Evolutionary conservation across 768 basidiomycete genomes (phyloP).

Genomic region (Podaxis sp.): DNA sequence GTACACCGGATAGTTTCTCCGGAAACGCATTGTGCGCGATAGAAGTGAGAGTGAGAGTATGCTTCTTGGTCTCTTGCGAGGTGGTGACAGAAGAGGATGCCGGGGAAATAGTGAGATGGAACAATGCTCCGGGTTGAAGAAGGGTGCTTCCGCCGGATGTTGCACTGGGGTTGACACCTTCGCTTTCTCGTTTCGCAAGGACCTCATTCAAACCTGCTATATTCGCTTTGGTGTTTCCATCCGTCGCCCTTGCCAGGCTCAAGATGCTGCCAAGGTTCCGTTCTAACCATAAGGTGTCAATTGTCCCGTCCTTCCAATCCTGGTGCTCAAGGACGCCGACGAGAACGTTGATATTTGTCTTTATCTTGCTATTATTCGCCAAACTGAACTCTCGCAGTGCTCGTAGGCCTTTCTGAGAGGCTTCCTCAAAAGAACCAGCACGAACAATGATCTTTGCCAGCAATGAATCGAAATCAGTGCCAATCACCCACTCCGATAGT

Average conservation of each 20-base stretch:
- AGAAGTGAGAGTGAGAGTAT: conserved; percentile 30
- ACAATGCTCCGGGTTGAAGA: conserved; percentile 35
- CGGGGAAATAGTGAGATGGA: conserved; percentile 27
- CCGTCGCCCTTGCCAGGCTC: conserved; percentile 7
- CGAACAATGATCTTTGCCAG: conserved; percentile 83
- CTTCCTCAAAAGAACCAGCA: conserved; percentile 80
- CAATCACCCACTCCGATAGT: conserved; percentile 22
- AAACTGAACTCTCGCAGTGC: conserved; percentile 71
- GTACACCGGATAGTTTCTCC: conserved; percentile 29
- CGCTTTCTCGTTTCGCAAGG: neutral
- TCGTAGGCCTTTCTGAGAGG: conserved; percentile 77
- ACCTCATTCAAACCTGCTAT: neutral
- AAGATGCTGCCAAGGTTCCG: conserved; percentile 24
- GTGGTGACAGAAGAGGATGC: neutral
- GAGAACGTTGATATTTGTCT: conserved; percentile 32
- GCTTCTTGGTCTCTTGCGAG: conserved; percentile 20
- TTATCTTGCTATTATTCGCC: conserved; percentile 56
- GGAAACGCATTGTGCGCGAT: conserved; percentile 36
- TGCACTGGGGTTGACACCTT: neutral
- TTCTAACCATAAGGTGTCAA: conserved; percentile 40
- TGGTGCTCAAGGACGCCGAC: conserved; percentile 29
- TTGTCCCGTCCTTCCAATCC: conserved; percentile 27
- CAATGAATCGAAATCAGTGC: conserved; percentile 87
- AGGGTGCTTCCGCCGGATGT: conserved; percentile 12
- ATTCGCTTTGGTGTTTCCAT: neutral